A percentile compares a stretch with the other conserved stretches of the same genome.
Conservation (phyloP, 495 filamentous ascomycete species). For the Penicillium diatomitis region DNA sequence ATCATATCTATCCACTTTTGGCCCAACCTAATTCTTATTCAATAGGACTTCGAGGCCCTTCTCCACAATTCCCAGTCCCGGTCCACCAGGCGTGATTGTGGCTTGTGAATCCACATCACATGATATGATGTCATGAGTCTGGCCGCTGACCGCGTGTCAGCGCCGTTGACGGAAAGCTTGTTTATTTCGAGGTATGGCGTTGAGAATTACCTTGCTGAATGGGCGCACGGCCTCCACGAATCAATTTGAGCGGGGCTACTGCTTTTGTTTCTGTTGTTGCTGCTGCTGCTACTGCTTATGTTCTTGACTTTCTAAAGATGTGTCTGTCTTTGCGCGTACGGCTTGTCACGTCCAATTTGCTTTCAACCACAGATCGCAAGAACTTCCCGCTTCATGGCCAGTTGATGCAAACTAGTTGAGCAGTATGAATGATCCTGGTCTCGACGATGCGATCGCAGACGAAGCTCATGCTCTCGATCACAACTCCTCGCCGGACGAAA, state of each 20-base stretch:
- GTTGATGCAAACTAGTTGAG: background rate
- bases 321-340: too few species aligned
- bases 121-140: slow-evolving; percentile 13
- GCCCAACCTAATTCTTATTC: too few species aligned
- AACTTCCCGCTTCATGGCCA: background rate
- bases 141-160: background rate
- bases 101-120: slow-evolving; percentile 1
- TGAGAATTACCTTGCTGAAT: too few species aligned
- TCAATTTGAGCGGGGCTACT: background rate
- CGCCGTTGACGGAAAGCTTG: slow-evolving; percentile 12
- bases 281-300: too few species aligned
- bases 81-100: too few species aligned
- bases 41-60: too few species aligned
- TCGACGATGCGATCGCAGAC: slow-evolving; percentile 44
- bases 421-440: slow-evolving; percentile 53
- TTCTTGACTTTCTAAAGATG: too few species aligned
- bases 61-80: too few species aligned
- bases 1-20: too few species aligned
- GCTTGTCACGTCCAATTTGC: too few species aligned
- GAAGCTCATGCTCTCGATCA: slow-evolving; percentile 38
- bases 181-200: background rate
- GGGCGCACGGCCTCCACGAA: too few species aligned
- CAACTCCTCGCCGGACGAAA: slow-evolving; percentile 13
- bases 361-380: background rate
- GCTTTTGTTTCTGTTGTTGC: background rate